A percentile compares a stretch with the other conserved stretches of the same genome.
Conservation (phyloP, 306 rosid genomes). For the Rubus idaeus region DNA sequence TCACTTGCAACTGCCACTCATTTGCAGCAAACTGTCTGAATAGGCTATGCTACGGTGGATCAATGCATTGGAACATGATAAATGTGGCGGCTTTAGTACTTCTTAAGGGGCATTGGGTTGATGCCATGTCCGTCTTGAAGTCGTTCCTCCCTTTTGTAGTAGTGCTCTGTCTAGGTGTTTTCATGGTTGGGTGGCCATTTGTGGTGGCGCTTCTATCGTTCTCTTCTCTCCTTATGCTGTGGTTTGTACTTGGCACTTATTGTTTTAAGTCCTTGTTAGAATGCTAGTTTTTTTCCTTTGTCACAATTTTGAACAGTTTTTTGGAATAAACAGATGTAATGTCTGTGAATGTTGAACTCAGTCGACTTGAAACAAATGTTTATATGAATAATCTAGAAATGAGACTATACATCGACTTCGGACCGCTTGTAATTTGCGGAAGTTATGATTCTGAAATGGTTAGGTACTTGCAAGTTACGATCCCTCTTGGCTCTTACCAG, state of each 20-base stretch:
- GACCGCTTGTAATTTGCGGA: background rate
- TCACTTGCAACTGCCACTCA: constrained; percentile 85
- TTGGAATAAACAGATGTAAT: background rate
- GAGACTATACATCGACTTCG: background rate
- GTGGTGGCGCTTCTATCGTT: constrained; percentile 55
- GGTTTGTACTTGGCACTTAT: constrained; percentile 74
- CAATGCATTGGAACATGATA: constrained; percentile 92
- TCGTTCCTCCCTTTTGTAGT: constrained; percentile 75
- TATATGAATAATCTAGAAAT: background rate
- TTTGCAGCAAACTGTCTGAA: constrained; percentile 79
- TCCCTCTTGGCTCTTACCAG: background rate
- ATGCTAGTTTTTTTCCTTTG: constrained; percentile 42
- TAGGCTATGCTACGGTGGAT: constrained; percentile 66
- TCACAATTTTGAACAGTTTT: constrained; percentile 20
- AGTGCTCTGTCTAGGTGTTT: constrained; percentile 66
- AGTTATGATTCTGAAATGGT: too few relatives aligned
- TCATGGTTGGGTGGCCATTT: constrained; percentile 81
- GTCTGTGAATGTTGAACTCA: background rate
- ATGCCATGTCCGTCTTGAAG: constrained; percentile 53
- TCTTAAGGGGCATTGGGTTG: constrained; percentile 85
- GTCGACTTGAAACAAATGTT: background rate
- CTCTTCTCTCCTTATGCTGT: constrained; percentile 65
- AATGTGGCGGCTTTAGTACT: constrained; percentile 68
- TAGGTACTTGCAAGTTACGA: background rate
- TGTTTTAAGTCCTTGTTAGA: constrained; percentile 53